Evolutionary conservation across 2,329 filamentous ascomycete species (phyloP).

Genomic region (Ceratocystis harringtonii): DNA sequence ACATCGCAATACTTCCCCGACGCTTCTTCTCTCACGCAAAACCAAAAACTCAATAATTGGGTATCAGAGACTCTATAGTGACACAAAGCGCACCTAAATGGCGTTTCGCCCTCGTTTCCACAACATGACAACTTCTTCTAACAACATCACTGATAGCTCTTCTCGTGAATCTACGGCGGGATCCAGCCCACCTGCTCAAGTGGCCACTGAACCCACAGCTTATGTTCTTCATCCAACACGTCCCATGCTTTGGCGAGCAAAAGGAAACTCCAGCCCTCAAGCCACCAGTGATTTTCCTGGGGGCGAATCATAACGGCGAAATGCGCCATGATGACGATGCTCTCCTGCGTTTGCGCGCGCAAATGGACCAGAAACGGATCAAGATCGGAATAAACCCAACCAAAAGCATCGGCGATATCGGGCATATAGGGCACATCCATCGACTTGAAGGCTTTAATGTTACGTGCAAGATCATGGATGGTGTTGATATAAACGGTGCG

Average conservation of each 20-base stretch:
- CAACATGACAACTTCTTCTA: neutral
- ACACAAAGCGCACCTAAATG: neutral
- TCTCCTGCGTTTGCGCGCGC: conserved; percentile 21
- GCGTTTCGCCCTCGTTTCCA: too few species aligned
- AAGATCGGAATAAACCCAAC: conserved; percentile 27
- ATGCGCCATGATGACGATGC: conserved; percentile 25
- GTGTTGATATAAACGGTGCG: conserved; percentile 8
- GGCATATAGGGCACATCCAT: conserved; percentile 9
- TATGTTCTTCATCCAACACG: conserved; percentile 26
- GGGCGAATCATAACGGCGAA: conserved; percentile 25
- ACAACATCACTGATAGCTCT: neutral
- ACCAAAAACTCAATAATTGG: neutral
- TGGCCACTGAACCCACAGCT: conserved; percentile 24
- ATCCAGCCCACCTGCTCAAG: conserved; percentile 19
- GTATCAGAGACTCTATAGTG: neutral
- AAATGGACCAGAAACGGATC: conserved; percentile 26
- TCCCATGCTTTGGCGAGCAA: conserved; percentile 24
- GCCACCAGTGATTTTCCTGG: conserved; percentile 25
- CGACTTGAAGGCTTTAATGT: conserved; percentile 11
- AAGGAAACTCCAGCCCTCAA: conserved; percentile 25
- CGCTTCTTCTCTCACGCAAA: neutral
- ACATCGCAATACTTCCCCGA: neutral
- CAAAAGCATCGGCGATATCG: conserved; percentile 27
- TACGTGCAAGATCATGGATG: conserved; percentile 10
- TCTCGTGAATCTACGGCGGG: conserved; percentile 7